Conservation (phyloP, 2,329 filamentous ascomycete genomes). For the Fusarium sp. region DNA sequence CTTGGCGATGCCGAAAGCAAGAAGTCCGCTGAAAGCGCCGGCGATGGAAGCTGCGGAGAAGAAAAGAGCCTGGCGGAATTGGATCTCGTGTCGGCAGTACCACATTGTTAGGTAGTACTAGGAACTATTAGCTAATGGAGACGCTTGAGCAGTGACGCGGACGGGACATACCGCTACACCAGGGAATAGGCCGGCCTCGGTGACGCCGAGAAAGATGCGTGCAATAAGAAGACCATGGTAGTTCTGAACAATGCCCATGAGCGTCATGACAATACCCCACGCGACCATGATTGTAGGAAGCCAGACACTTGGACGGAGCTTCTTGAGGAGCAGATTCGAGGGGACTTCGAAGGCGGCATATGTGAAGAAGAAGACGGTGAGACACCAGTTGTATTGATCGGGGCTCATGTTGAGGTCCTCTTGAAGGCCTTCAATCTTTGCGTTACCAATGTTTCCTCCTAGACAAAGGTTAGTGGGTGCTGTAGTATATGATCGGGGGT, state of each 20-base stretch:
- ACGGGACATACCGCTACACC: slow-evolving; percentile 64
- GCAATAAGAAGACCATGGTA: slow-evolving; percentile 62
- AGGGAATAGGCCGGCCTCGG: slow-evolving; percentile 75
- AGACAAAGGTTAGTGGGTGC: not conserved
- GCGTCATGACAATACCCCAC: slow-evolving; percentile 63
- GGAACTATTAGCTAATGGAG: not conserved
- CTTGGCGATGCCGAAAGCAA: slow-evolving; percentile 76
- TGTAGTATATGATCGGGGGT: not conserved
- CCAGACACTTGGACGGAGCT: slow-evolving; percentile 78
- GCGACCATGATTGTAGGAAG: slow-evolving; percentile 81
- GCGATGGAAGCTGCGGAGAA: slow-evolving; percentile 86
- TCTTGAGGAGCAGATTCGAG: slow-evolving; percentile 84
- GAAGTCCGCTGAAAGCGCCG: slow-evolving; percentile 79
- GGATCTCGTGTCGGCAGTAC: slow-evolving; percentile 69
- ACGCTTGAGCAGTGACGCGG: too few relatives aligned
- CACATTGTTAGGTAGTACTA: slow-evolving; percentile 69
- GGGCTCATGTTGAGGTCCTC: slow-evolving; percentile 68
- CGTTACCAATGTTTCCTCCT: slow-evolving; percentile 74
- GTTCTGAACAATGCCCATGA: slow-evolving; percentile 66
- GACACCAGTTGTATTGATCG: slow-evolving; percentile 77
- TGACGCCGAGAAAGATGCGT: slow-evolving; percentile 72
- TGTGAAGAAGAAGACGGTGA: slow-evolving; percentile 81
- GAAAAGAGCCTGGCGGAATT: slow-evolving; percentile 75
- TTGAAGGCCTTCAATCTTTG: slow-evolving; percentile 71
- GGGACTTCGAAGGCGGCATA: slow-evolving; percentile 82